phyloP scores from a whole-genome alignment of 2,329 filamentous ascomycete genomes.

The Fusarium oxysporum region DNA sequence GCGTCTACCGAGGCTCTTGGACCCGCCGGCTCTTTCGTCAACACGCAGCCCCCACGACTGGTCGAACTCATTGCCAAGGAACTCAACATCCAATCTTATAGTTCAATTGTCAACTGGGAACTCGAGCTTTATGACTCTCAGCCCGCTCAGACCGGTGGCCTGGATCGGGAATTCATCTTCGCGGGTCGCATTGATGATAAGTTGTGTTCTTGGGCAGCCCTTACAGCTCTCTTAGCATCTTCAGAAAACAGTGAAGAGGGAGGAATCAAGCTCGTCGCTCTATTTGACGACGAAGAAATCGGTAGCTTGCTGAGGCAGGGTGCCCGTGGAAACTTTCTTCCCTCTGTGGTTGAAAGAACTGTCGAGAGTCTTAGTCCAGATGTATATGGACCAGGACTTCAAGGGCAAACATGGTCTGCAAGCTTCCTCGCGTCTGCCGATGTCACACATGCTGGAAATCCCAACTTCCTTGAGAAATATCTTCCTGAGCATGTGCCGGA shows the following conservation, averaged over 20 bases:
- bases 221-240: slow-evolving; percentile 83
- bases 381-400: slow-evolving; percentile 67
- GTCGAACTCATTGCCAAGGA: slow-evolving; percentile 84
- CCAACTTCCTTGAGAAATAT: slow-evolving; percentile 89
- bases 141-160: slow-evolving; percentile 82
- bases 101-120: slow-evolving; percentile 92
- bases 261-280: slow-evolving; percentile 89
- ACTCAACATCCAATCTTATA: slow-evolving; percentile 77
- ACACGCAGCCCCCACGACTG: slow-evolving; percentile 86
- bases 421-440: slow-evolving; percentile 86
- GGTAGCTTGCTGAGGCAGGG: slow-evolving; percentile 92
- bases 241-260: slow-evolving; percentile 67
- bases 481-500: slow-evolving; percentile 86
- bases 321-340: slow-evolving; percentile 88
- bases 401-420: slow-evolving; percentile 80
- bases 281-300: slow-evolving; percentile 98
- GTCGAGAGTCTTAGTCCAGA: slow-evolving; percentile 73
- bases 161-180: slow-evolving; percentile 95
- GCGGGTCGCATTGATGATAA: slow-evolving; percentile 97
- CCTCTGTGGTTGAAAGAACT: slow-evolving; percentile 82
- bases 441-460: slow-evolving; percentile 93
- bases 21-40: slow-evolving; percentile 77
- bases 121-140: slow-evolving; percentile 94
- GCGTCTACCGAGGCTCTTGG: slow-evolving; percentile 61
- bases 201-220: slow-evolving; percentile 92